phyloP scores from a whole-genome alignment of 768 basidiomycete genomes.

The Tephrocybe sp. region DNA sequence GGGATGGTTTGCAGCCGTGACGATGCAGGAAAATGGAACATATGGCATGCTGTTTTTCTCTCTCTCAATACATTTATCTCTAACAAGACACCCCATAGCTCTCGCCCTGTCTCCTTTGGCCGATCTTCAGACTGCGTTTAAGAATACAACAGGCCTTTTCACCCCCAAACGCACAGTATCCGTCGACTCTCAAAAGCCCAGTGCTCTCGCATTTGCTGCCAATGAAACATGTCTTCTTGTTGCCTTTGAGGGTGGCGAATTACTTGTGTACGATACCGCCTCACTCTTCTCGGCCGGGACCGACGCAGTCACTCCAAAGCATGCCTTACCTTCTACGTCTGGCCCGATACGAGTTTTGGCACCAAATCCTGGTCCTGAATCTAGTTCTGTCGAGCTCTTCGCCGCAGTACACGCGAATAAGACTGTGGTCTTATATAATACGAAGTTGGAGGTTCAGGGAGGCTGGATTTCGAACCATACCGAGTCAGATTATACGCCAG shows the following conservation, averaged over 20 bases:
- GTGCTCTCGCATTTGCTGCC: conserved; percentile 52
- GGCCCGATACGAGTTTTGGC: conserved; percentile 50
- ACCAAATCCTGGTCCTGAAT: conserved; percentile 60
- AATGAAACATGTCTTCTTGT: conserved; percentile 61
- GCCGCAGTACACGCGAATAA: conserved; percentile 51
- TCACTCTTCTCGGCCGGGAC: conserved; percentile 45
- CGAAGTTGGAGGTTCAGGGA: conserved; percentile 49
- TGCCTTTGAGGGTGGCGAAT: conserved; percentile 54
- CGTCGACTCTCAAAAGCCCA: conserved; percentile 44
- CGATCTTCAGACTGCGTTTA: conserved; percentile 56
- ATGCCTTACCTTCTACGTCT: conserved; percentile 44
- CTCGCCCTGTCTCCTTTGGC: conserved; percentile 59
- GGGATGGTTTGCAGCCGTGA: conserved; percentile 71
- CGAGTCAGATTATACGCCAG: conserved; percentile 49
- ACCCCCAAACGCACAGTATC: conserved; percentile 50
- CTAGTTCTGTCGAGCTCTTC: conserved; percentile 51
- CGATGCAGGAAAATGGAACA: conserved; percentile 29
- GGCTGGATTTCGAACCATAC: conserved; percentile 44
- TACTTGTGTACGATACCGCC: conserved; percentile 58
- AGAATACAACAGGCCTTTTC: conserved; percentile 42
- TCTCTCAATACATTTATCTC: not conserved
- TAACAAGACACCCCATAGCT: conserved; percentile 32
- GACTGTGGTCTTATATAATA: conserved; percentile 60
- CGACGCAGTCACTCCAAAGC: conserved; percentile 42
- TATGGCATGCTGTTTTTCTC: conserved; percentile 31